These are phyloP conservation scores for Solanum lycopersicoides DNA, from an alignment of 257 asterid genomes.

Conservation along the genomic window DNA sequence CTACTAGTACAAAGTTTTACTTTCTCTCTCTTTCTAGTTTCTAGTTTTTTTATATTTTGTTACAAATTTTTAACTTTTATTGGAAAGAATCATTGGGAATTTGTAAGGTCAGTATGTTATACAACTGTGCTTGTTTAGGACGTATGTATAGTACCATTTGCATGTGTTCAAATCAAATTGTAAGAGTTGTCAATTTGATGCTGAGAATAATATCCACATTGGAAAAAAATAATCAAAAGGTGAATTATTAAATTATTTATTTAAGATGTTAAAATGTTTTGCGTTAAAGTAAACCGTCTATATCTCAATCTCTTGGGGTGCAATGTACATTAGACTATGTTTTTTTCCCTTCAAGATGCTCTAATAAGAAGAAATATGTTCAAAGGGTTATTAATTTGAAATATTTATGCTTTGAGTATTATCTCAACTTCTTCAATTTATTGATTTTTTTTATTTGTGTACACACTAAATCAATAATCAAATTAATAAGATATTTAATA, in stretches of 20 bases:
- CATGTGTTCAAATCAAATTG: neutral
- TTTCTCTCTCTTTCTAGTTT: neutral
- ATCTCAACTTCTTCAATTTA: neutral
- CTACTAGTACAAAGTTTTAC: neutral
- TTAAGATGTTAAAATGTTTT: no score
- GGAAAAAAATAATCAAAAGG: neutral
- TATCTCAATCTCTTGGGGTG: no score
- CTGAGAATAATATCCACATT: neutral
- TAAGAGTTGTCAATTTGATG: neutral
- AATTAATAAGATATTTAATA: no score
- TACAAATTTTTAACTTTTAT: neutral
- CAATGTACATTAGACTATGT: no score
- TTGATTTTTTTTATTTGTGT: no score
- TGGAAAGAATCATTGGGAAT: neutral
- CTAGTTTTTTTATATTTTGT: neutral
- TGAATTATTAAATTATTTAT: no score
- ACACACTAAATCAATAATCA: no score
- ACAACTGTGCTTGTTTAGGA: neutral
- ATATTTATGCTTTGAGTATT: neutral
- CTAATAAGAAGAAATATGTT: neutral
- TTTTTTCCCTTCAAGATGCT: neutral
- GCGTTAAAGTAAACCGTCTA: accelerated
- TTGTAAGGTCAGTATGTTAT: neutral
- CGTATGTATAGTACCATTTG: neutral
- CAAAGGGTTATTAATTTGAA: neutral